Conservation (phyloP, 805 yeast species). For the Kodamaea kaohsiungensis region DNA sequence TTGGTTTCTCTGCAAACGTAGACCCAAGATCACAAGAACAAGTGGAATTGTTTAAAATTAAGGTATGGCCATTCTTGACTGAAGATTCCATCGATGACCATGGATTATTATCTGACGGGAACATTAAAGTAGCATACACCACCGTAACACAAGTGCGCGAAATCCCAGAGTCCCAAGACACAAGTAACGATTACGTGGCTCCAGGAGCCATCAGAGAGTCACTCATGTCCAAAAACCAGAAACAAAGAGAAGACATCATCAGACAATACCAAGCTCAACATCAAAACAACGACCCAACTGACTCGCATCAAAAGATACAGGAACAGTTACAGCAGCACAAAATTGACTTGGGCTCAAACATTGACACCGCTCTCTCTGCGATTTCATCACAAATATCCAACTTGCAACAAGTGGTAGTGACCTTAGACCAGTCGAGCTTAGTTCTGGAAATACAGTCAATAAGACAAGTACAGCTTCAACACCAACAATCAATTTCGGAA, state of each 20-base stretch:
- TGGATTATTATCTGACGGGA: conserved; percentile 46
- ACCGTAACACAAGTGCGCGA: conserved; percentile 7
- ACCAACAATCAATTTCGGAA: conserved; percentile 21
- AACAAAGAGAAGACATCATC: conserved; percentile 20
- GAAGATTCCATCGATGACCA: conserved; percentile 61
- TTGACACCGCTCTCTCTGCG: neutral
- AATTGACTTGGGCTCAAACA: neutral
- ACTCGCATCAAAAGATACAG: neutral
- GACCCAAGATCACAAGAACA: conserved; percentile 49
- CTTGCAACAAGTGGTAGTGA: neutral
- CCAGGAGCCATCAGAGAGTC: conserved; percentile 34
- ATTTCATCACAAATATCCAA: neutral
- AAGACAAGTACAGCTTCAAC: conserved; percentile 14
- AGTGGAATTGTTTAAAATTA: conserved; percentile 63
- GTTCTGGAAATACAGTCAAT: neutral
- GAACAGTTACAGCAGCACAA: conserved; percentile 7
- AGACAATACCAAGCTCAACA: conserved; percentile 7
- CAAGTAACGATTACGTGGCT: conserved; percentile 4
- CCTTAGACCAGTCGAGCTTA: neutral
- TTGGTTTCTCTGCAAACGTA: conserved; percentile 55
- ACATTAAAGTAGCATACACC: conserved; percentile 38
- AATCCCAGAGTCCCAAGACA: neutral
- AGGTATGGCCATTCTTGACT: conserved; percentile 53
- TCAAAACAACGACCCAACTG: neutral
- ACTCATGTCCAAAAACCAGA: conserved; percentile 36